A percentile compares a stretch with the other conserved stretches of the same genome.
Evolutionary conservation across 257 asterid genomes (phyloP).

Genomic region (Penstemon eatonii): DNA sequence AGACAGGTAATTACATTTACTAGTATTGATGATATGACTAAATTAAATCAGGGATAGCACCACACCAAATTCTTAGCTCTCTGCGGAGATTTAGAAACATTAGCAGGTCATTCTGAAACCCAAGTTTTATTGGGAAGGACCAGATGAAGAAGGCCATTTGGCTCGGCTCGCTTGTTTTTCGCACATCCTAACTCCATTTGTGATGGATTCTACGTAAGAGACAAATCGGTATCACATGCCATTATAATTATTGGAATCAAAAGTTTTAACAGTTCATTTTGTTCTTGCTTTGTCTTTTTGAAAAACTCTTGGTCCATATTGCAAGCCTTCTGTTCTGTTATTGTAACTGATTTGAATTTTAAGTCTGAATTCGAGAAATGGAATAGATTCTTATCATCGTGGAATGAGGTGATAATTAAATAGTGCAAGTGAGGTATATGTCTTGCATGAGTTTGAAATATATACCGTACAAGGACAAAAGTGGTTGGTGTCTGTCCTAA

Average conservation of each 20-base stretch:
- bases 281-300: neutral
- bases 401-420: constrained; percentile 1
- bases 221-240: constrained; percentile 6
- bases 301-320: neutral
- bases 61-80: neutral
- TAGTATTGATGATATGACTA: neutral
- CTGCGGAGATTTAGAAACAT: neutral
- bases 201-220: constrained; percentile 10
- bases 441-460: constrained; percentile 1
- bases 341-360: neutral
- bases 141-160: neutral
- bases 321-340: neutral
- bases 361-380: constrained; percentile 1
- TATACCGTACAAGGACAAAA: neutral
- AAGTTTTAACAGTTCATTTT: constrained; percentile 23
- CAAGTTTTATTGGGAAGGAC: neutral
- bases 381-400: neutral
- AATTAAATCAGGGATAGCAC: neutral
- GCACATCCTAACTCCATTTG: neutral
- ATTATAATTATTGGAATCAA: neutral
- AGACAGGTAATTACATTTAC: too few species aligned
- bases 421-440: neutral
- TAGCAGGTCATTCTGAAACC: neutral
- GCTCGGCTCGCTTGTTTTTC: constrained; percentile 16
- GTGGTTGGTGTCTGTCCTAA: neutral